A percentile compares a stretch with the other conserved stretches of the same genome.
Evolutionary conservation across 2,329 filamentous ascomycete species (phyloP).

Genomic region (Botrytis elliptica): DNA sequence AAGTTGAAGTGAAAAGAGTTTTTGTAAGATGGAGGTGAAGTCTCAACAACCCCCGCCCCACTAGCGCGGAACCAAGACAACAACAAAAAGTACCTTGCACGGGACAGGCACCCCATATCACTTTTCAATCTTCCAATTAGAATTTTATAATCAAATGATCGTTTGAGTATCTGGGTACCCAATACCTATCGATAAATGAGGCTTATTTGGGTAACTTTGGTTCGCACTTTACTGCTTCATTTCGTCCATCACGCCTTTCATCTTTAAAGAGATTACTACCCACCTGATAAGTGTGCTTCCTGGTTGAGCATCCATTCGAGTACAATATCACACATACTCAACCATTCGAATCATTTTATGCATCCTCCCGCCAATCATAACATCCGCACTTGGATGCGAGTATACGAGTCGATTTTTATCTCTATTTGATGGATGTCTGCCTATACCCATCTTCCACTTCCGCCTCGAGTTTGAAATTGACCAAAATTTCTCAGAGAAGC

Average conservation of each 20-base stretch:
- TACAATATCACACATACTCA: neutral
- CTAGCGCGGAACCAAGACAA: slow-evolving; percentile 2
- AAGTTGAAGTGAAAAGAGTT: neutral
- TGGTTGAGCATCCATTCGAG: neutral
- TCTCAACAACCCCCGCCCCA: neutral
- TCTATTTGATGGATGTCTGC: neutral
- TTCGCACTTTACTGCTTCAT: neutral
- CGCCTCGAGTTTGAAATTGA: neutral
- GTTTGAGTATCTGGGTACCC: neutral
- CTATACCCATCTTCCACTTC: too few relatives aligned
- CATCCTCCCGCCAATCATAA: neutral
- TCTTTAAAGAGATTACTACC: neutral
- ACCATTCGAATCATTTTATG: neutral
- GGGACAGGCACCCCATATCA: neutral
- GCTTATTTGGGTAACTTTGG: neutral
- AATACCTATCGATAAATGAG: neutral
- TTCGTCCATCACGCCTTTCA: neutral
- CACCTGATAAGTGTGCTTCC: neutral
- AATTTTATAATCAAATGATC: too few relatives aligned
- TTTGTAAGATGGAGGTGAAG: neutral
- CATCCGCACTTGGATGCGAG: neutral
- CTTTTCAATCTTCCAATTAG: neutral
- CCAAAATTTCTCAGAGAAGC: neutral
- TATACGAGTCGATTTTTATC: too few relatives aligned
- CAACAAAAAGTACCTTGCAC: neutral